Base-by-base conservation (phyloP, 2,329 filamentous ascomycete genomes). In the Metarhizium humberi region DNA sequence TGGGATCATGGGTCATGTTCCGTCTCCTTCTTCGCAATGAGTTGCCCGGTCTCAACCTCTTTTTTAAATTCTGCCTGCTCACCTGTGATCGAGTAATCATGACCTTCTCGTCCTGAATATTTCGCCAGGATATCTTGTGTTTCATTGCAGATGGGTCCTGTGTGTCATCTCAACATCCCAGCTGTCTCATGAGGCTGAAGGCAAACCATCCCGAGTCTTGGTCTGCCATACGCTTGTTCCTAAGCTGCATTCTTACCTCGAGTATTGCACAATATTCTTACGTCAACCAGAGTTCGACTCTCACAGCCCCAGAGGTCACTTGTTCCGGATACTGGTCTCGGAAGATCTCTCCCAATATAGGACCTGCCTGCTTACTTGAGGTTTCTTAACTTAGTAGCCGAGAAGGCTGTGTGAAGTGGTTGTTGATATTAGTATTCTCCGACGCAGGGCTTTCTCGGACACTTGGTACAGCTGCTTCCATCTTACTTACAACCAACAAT, bases 401-500 rank as follows among this genome's bases (percentile, higher is more conserved):
- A 57, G 60, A 58, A 60, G 74, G 74, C 74, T 76, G 75, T 76
- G 74, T 71, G 66, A 30, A 34, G 47, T 55, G 47, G 51, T 57
- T 54, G 38, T 53, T 51, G 53, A 57, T 50, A 54, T 56, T 45
- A 54, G 48, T 20, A 49, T 38, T 36, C 48, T 45, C 32, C 43
- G 54, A 53, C 34, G 51, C 54, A 43, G 51, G 43, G 42, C 45
- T 14, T 30, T 48, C 14, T 8, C n/a, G 53, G 50, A 32, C 46
- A 52, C 30, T 55, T 48, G 38, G 25, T 32, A 42, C 25, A 52
- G 25, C 42, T 58, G 65, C 69, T 69, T 72, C 71, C 71, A 69
- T 73, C 68, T 72, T 68, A 64, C 67, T 18, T 18, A 7, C 63
- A 62, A 64, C 67, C 67, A 68, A 55, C 67, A 70, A 81, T 82